Evolutionary conservation across 139 green algal genomes (phyloP).

Genomic region (Coccomyxa sp.): DNA sequence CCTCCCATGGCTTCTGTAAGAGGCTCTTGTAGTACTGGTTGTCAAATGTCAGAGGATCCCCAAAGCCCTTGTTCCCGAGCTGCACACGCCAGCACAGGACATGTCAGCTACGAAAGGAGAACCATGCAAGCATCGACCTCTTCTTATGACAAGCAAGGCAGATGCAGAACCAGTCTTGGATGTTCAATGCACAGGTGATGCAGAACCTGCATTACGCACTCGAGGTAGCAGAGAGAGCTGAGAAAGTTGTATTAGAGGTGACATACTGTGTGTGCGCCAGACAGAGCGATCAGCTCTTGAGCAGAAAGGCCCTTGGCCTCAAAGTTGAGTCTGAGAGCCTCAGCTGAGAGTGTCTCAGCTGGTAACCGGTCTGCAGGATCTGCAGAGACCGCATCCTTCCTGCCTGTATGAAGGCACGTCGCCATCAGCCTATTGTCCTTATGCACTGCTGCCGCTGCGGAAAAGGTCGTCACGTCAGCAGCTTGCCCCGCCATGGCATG

Average conservation of each 20-base stretch:
- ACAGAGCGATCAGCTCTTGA: slow-evolving; percentile 69
- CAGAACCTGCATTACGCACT: slow-evolving; percentile 25
- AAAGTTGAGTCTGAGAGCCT: slow-evolving; percentile 62
- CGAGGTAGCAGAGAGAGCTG: not conserved
- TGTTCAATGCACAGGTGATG: not conserved
- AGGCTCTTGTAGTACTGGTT: slow-evolving; percentile 86
- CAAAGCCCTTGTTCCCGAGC: slow-evolving; percentile 86
- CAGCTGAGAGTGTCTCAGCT: slow-evolving; percentile 45
- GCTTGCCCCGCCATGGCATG: no score
- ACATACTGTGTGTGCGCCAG: slow-evolving; percentile 69
- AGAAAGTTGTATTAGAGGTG: not conserved
- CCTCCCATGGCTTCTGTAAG: slow-evolving; percentile 64
- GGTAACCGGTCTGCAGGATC: slow-evolving; percentile 72
- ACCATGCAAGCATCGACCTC: not conserved
- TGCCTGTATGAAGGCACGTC: slow-evolving; percentile 40
- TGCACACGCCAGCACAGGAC: slow-evolving; percentile 8
- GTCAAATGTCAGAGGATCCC: slow-evolving; percentile 85
- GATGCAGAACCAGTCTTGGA: not conserved
- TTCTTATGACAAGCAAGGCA: no score
- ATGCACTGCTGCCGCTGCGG: no score
- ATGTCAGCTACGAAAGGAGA: not conserved
- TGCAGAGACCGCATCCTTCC: slow-evolving; percentile 38
- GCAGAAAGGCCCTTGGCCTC: slow-evolving; percentile 54
- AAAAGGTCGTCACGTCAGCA: no score
- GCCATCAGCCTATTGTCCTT: no score